Evolutionary conservation across 345 rosid genomes (phyloP).

Genomic region (Dipteronia dyeriana): DNA sequence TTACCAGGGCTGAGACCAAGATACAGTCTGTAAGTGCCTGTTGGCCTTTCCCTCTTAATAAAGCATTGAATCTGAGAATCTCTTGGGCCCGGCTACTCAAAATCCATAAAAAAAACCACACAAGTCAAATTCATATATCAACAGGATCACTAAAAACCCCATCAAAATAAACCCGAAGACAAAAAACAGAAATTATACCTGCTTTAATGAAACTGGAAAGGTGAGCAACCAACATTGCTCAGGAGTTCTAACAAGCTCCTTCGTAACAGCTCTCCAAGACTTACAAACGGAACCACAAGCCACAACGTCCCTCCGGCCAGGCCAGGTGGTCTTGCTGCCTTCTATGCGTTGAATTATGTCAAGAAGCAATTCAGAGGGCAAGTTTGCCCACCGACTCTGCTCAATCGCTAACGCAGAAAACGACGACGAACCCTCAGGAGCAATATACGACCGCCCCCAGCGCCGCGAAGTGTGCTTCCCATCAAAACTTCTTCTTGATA

Average conservation of each 20-base stretch:
- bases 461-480: slow-evolving; percentile 29
- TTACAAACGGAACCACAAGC: slow-evolving; percentile 85
- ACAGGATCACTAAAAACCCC: neutral
- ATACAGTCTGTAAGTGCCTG: slow-evolving; percentile 66
- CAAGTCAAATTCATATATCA: neutral
- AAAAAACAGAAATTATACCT: slow-evolving; percentile 41
- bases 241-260: slow-evolving; percentile 60
- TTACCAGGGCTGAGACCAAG: slow-evolving; percentile 90
- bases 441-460: slow-evolving; percentile 61
- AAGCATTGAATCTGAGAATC: slow-evolving; percentile 84
- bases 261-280: slow-evolving; percentile 81
- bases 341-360: slow-evolving; percentile 71
- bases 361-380: slow-evolving; percentile 85
- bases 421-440: slow-evolving; percentile 53
- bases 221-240: slow-evolving; percentile 73
- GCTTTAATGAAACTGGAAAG: slow-evolving; percentile 83
- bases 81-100: slow-evolving; percentile 79
- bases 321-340: slow-evolving; percentile 61
- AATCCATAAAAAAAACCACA: slow-evolving; percentile 7
- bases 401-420: slow-evolving; percentile 16
- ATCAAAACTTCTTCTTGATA: slow-evolving; percentile 36
- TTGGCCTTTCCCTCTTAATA: slow-evolving; percentile 74
- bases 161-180: neutral
- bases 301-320: slow-evolving; percentile 75
- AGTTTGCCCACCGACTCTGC: slow-evolving; percentile 66